Conservation (phyloP, 2,329 filamentous ascomycete species). For the Myriangium duriaei region DNA sequence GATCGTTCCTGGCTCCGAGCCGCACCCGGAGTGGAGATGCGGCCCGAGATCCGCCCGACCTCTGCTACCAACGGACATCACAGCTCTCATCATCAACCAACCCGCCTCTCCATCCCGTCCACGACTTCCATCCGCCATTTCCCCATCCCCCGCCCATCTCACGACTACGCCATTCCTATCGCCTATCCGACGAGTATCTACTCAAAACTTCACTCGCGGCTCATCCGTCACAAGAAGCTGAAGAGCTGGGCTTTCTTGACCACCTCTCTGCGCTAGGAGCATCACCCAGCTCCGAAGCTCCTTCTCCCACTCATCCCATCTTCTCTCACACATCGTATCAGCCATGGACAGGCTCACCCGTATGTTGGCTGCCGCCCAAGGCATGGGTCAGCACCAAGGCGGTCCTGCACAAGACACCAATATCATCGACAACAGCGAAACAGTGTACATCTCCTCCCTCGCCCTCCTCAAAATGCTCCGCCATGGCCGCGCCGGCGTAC, state of each 20-base stretch:
- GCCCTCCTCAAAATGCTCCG: constrained; percentile 97
- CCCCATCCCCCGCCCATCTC: constrained; percentile 7
- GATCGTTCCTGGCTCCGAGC: too few relatives aligned
- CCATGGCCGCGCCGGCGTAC: constrained; percentile 91
- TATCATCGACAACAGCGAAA: constrained; percentile 97
- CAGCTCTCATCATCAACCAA: too few relatives aligned
- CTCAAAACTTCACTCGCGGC: too few relatives aligned
- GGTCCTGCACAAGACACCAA: constrained; percentile 59
- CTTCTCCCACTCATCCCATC: constrained; percentile 1
- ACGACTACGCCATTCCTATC: too few relatives aligned
- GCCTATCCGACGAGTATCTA: too few relatives aligned
- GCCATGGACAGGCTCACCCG: constrained; percentile 83
- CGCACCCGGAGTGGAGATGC: not conserved
- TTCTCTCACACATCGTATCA: constrained; percentile 5
- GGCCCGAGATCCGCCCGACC: not conserved
- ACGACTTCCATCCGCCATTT: constrained; percentile 2
- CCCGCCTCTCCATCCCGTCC: too few relatives aligned
- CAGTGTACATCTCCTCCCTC: constrained; percentile 96
- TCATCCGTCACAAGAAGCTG: too few relatives aligned
- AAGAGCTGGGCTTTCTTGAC: too few relatives aligned
- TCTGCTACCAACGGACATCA: too few relatives aligned
- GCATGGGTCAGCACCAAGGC: constrained; percentile 55
- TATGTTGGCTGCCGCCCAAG: constrained; percentile 65
- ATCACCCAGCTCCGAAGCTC: not conserved
- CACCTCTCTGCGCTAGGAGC: not conserved